phyloP scores from a whole-genome alignment of 768 basidiomycete species.

The Zangia roseola region DNA sequence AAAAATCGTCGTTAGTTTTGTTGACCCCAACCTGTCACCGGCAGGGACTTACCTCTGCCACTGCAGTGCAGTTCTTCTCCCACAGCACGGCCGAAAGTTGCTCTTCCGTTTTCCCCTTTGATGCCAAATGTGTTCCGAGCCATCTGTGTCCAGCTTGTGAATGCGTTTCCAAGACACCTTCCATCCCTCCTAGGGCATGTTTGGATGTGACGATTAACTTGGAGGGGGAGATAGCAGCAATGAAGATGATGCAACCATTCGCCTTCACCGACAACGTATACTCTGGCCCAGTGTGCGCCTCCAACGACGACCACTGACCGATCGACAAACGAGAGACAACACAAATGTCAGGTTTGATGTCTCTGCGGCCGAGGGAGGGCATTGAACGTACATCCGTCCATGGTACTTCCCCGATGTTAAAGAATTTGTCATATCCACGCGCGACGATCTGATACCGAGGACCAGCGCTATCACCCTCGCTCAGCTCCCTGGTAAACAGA shows the following conservation, averaged over 20 bases:
- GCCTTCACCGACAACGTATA: constrained; percentile 91
- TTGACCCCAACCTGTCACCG: not conserved
- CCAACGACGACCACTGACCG: constrained; percentile 73
- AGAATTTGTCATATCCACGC: constrained; percentile 98
- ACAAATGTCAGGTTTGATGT: too few relatives aligned
- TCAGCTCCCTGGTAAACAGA: constrained; percentile 66
- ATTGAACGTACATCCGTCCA: constrained; percentile 78
- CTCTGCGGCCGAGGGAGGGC: not conserved
- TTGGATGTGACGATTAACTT: constrained; percentile 89
- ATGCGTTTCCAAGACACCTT: constrained; percentile 53
- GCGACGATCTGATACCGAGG: constrained; percentile 64
- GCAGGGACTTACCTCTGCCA: constrained; percentile 73
- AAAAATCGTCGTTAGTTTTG: not conserved
- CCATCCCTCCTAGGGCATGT: constrained; percentile 73
- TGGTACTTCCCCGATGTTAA: constrained; percentile 94
- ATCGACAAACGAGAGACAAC: not conserved
- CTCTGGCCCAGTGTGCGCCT: constrained; percentile 66
- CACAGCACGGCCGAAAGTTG: constrained; percentile 75
- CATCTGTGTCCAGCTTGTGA: constrained; percentile 83
- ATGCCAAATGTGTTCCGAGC: constrained; percentile 60
- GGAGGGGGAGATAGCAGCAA: constrained; percentile 74
- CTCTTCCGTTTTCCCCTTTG: constrained; percentile 63
- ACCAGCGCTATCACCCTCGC: constrained; percentile 34
- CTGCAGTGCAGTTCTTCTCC: constrained; percentile 83
- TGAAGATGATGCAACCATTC: constrained; percentile 96